Evolutionary conservation across 2,329 filamentous ascomycete genomes (phyloP).

Genomic region (Penicillium nordicum): DNA sequence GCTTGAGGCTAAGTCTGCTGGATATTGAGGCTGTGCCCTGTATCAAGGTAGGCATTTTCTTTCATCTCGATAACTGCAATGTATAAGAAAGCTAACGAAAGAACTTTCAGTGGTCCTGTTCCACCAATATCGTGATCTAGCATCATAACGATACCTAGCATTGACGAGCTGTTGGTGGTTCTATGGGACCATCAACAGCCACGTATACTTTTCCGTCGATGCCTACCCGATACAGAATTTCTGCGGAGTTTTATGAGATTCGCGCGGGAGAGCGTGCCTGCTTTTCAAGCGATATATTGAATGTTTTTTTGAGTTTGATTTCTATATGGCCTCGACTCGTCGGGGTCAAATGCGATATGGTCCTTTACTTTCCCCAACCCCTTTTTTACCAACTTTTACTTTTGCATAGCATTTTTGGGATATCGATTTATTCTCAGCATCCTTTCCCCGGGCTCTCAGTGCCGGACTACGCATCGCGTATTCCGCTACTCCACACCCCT

Average conservation of each 20-base stretch:
- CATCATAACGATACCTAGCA: slow-evolving; percentile 3
- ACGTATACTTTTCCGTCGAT: neutral
- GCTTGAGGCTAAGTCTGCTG: slow-evolving; percentile 3
- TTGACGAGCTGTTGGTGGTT: neutral
- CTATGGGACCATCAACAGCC: neutral
- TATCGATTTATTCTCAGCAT: slow-evolving; percentile 1
- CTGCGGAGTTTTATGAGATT: slow-evolving; percentile 12
- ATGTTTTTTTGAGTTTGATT: slow-evolving; percentile 13
- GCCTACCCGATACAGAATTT: slow-evolving; percentile 6
- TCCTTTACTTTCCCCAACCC: neutral
- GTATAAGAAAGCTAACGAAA: neutral
- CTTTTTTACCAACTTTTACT: neutral
- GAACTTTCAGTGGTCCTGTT: neutral
- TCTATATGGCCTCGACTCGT: slow-evolving; percentile 13
- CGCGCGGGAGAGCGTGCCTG: slow-evolving; percentile 11
- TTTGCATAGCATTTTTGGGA: slow-evolving; percentile 9
- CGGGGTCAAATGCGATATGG: slow-evolving; percentile 11
- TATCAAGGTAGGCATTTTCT: slow-evolving; percentile 4
- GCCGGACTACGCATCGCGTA: neutral
- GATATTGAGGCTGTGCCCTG: slow-evolving; percentile 3
- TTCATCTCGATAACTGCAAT: no score
- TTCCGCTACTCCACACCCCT: neutral
- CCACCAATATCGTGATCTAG: neutral
- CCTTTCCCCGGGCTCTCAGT: neutral
- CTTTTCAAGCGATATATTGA: slow-evolving; percentile 19